These are phyloP conservation scores for Entomortierella parvispora DNA, from an alignment of 192 early-diverging fungal genomes.

Conservation along the genomic window DNA sequence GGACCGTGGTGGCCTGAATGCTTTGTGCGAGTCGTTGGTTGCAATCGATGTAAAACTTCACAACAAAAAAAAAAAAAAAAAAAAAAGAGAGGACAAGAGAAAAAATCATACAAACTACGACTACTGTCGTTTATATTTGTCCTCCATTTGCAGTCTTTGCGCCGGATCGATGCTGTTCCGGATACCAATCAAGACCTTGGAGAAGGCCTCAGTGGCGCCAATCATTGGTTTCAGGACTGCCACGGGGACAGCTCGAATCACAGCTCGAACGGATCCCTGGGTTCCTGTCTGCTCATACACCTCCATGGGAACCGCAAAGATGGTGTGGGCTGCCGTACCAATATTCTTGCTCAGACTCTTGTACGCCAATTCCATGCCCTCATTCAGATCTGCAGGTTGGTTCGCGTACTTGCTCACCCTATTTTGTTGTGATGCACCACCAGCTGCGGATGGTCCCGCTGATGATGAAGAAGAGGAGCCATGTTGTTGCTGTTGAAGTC, in stretches of 20 bases:
- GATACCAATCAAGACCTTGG: slow-evolving; percentile 90
- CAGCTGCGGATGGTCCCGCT: not conserved
- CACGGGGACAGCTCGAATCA: slow-evolving; percentile 85
- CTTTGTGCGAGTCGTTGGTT: no score
- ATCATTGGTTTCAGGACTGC: slow-evolving; percentile 96
- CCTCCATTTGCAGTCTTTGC: slow-evolving; percentile 80
- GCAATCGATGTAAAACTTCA: no score
- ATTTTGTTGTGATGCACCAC: slow-evolving; percentile 11
- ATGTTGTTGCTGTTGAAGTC: slow-evolving; percentile 8
- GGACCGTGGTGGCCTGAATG: no score
- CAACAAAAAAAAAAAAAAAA: no score
- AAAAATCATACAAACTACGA: no score
- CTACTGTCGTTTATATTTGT: slow-evolving; percentile 56
- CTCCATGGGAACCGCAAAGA: slow-evolving; percentile 89
- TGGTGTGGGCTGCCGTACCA: slow-evolving; percentile 85
- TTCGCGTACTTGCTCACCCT: slow-evolving; percentile 83
- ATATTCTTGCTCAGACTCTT: slow-evolving; percentile 84
- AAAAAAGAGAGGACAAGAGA: no score
- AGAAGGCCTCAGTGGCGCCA: slow-evolving; percentile 91
- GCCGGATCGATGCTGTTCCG: slow-evolving; percentile 91
- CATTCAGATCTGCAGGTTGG: slow-evolving; percentile 85
- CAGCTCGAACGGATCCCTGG: slow-evolving; percentile 69
- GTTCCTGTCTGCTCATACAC: slow-evolving; percentile 71
- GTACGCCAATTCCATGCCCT: slow-evolving; percentile 88
- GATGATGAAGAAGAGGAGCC: slow-evolving; percentile 1